These are phyloP conservation scores for Sclerotinia trifoliorum DNA, from an alignment of 2,329 filamentous ascomycete genomes.

Conservation along the genomic window DNA sequence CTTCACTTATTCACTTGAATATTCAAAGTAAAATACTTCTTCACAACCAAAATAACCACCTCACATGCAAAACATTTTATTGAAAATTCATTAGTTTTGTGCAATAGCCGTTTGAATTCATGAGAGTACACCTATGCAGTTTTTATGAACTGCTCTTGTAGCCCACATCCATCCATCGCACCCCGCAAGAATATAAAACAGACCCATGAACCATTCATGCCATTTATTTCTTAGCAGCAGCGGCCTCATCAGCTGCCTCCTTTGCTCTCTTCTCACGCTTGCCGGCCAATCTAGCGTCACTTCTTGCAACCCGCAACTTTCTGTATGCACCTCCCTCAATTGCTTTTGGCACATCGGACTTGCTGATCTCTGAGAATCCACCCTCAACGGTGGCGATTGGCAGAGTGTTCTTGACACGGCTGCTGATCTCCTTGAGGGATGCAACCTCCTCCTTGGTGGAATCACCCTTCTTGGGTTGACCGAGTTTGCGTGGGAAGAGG, in stretches of 20 bases:
- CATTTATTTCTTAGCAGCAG: conserved; percentile 76
- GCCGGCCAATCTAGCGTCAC: conserved; percentile 78
- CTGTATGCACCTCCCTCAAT: conserved; percentile 82
- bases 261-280: conserved; percentile 89
- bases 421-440: conserved; percentile 59
- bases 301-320: conserved; percentile 79
- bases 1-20: background rate
- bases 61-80: conserved; percentile 18
- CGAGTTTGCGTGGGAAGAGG: conserved; percentile 93
- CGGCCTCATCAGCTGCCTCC: conserved; percentile 81
- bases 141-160: conserved; percentile 37
- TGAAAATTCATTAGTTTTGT: conserved; percentile 26
- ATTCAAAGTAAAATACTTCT: background rate
- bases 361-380: conserved; percentile 73
- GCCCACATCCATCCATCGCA: conserved; percentile 36
- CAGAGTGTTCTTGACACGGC: conserved; percentile 58
- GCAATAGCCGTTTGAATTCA: conserved; percentile 40
- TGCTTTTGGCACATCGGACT: conserved; percentile 73
- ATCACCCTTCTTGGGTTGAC: conserved; percentile 92
- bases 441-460: conserved; percentile 77
- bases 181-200: conserved; percentile 35
- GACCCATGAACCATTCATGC: conserved; percentile 35
- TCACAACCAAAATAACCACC: conserved; percentile 1
- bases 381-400: conserved; percentile 69
- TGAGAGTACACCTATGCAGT: conserved; percentile 42